These are phyloP conservation scores for Fistulifera solaris DNA, from an alignment of 108 stramenopile genomes.

Conservation along the genomic window DNA sequence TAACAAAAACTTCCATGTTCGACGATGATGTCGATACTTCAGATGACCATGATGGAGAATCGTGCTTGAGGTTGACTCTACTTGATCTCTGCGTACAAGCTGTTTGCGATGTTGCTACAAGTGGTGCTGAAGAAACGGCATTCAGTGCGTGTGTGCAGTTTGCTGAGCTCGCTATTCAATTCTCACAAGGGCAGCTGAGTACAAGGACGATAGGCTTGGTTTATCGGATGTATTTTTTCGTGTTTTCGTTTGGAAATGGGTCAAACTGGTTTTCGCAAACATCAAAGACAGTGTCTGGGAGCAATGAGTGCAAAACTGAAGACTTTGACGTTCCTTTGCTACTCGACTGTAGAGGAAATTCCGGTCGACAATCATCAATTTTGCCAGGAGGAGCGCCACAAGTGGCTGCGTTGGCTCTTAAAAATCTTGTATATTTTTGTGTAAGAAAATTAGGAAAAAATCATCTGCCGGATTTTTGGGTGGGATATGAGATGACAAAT, in stretches of 20 bases:
- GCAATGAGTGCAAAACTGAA: background rate
- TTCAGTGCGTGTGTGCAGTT: constrained; percentile 72
- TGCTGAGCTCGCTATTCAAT: constrained; percentile 56
- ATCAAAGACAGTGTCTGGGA: background rate
- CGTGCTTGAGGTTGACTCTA: constrained; percentile 38
- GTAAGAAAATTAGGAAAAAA: constrained; percentile 7
- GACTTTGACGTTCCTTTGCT: constrained; percentile 10
- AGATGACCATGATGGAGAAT: constrained; percentile 14
- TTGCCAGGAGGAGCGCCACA: constrained; percentile 70
- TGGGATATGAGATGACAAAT: too few species aligned
- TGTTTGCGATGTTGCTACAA: constrained; percentile 78
- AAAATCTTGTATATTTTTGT: constrained; percentile 44
- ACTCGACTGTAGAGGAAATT: constrained; percentile 2
- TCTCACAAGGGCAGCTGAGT: constrained; percentile 55
- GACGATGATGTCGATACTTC: constrained; percentile 36
- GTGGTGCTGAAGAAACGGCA: constrained; percentile 59
- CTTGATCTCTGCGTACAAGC: constrained; percentile 72
- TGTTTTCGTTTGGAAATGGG: constrained; percentile 78
- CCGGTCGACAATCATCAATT: constrained; percentile 9
- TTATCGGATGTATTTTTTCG: constrained; percentile 69
- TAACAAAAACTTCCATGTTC: constrained; percentile 67
- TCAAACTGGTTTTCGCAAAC: constrained; percentile 2
- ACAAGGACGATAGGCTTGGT: constrained; percentile 72
- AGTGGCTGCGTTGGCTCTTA: constrained; percentile 55
- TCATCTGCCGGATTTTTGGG: too few species aligned